Percentiles rank a stretch among this genome's conserved stretches.
Evolutionary conservation across 768 basidiomycete genomes (phyloP).

Genomic region (Mycena belliarum): DNA sequence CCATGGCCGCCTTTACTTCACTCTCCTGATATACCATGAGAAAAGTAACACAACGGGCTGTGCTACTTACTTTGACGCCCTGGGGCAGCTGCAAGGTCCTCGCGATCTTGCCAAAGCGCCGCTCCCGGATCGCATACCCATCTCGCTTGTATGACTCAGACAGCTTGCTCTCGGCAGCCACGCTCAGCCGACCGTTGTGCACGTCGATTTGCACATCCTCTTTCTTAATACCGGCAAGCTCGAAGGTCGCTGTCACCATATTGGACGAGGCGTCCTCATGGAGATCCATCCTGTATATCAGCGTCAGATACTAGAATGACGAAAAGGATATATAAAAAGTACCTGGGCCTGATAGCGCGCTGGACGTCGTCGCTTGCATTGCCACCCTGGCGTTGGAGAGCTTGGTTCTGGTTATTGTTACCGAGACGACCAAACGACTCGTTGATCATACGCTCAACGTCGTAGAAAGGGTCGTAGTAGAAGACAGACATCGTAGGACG

Average conservation of each 20-base stretch:
- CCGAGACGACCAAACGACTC: constrained; percentile 28
- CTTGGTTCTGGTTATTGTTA: constrained; percentile 9
- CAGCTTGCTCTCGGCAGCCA: constrained; percentile 51
- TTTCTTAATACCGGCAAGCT: constrained; percentile 58
- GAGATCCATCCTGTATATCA: constrained; percentile 50
- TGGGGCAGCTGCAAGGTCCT: constrained; percentile 54
- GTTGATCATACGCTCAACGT: constrained; percentile 49
- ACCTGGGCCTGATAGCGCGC: constrained; percentile 35
- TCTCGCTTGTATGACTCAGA: constrained; percentile 37
- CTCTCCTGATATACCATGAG: constrained; percentile 27
- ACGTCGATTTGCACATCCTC: constrained; percentile 57
- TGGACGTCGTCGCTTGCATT: constrained; percentile 4
- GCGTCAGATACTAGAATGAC: not conserved
- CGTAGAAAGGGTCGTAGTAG: constrained; percentile 46
- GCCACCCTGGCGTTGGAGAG: constrained; percentile 11
- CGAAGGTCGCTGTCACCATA: constrained; percentile 58
- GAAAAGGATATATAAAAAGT: not conserved
- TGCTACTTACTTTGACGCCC: constrained; percentile 50
- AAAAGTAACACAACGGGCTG: not conserved
- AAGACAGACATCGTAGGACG: constrained; percentile 27
- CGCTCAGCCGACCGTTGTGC: constrained; percentile 48
- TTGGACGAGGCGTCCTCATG: constrained; percentile 51
- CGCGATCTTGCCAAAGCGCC: constrained; percentile 48
- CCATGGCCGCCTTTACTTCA: constrained; percentile 47
- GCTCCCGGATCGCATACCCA: constrained; percentile 51